Percentiles rank a stretch among this genome's conserved stretches.
Evolutionary conservation across 768 basidiomycete genomes (phyloP).

Genomic region (Lyophyllum semitale): DNA sequence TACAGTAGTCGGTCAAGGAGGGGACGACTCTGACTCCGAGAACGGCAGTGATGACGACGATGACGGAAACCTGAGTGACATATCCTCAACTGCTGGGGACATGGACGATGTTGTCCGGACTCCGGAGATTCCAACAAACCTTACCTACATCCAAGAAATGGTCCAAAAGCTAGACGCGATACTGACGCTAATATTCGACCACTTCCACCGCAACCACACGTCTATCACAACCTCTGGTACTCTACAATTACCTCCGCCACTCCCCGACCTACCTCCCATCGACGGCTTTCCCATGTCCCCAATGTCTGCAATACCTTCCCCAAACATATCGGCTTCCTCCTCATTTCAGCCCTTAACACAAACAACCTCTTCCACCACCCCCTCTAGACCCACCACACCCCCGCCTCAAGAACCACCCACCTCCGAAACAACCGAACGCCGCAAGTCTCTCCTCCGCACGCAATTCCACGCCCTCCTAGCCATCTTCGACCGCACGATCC

Average conservation of each 20-base stretch:
- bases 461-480: conserved; percentile 89
- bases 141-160: conserved; percentile 81
- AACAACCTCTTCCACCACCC: conserved; percentile 22
- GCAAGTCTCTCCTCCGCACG: conserved; percentile 43
- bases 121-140: conserved; percentile 52
- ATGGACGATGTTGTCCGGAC: conserved; percentile 38
- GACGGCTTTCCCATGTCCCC: conserved; percentile 22
- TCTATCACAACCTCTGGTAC: conserved; percentile 20
- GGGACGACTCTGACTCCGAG: conserved; percentile 58
- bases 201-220: conserved; percentile 62
- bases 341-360: conserved; percentile 6
- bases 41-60: conserved; percentile 50
- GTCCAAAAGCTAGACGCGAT: conserved; percentile 90
- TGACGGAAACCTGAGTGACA: conserved; percentile 57
- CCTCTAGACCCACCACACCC: conserved; percentile 22
- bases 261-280: conserved; percentile 37
- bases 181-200: conserved; percentile 80
- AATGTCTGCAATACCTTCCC: conserved; percentile 28
- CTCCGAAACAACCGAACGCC: conserved; percentile 13
- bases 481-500: conserved; percentile 91
- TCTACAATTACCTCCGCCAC: conserved; percentile 26
- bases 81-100: conserved; percentile 72
- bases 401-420: conserved; percentile 4
- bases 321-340: conserved; percentile 13
- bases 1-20: conserved; percentile 76